Percentiles rank a stretch among this genome's conserved stretches.
Evolutionary conservation across 2,329 filamentous ascomycete species (phyloP).

Genomic region (Epichloe elymi): DNA sequence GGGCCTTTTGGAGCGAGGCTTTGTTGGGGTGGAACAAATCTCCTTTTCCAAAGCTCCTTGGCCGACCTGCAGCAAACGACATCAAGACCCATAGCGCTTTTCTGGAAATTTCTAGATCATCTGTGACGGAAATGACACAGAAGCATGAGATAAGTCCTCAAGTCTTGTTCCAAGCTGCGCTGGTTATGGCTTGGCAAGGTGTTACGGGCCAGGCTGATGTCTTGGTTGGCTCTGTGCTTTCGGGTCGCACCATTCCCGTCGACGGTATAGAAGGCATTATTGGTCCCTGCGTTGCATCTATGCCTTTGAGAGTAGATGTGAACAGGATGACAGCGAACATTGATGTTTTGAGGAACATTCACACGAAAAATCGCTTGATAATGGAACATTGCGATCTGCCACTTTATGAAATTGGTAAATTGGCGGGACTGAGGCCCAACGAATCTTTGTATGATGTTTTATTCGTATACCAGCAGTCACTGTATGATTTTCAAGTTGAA

Average conservation of each 20-base stretch:
- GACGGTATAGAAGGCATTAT: constrained; percentile 57
- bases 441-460: constrained; percentile 61
- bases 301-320: constrained; percentile 58
- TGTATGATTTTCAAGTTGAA: constrained; percentile 24
- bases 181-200: constrained; percentile 50
- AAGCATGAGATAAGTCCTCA: constrained; percentile 45
- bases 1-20: constrained; percentile 57
- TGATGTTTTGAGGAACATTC: constrained; percentile 51
- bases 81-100: constrained; percentile 1
- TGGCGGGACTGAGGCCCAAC: constrained; percentile 38
- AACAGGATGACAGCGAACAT: constrained; percentile 33
- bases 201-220: constrained; percentile 55
- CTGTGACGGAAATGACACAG: constrained; percentile 21
- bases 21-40: constrained; percentile 43
- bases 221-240: constrained; percentile 66
- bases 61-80: constrained; percentile 7
- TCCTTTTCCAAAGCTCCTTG: constrained; percentile 38
- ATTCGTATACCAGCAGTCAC: constrained; percentile 74
- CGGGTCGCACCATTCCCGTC: constrained; percentile 64
- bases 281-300: constrained; percentile 66
- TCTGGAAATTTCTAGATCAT: constrained; percentile 9
- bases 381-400: constrained; percentile 52
- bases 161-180: constrained; percentile 61
- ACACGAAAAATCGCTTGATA: constrained; percentile 50
- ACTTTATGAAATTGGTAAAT: constrained; percentile 55